Percentiles rank a stretch among this genome's conserved stretches.
Evolutionary conservation across 306 rosid genomes (phyloP).

Genomic region (Argentina anserina): DNA sequence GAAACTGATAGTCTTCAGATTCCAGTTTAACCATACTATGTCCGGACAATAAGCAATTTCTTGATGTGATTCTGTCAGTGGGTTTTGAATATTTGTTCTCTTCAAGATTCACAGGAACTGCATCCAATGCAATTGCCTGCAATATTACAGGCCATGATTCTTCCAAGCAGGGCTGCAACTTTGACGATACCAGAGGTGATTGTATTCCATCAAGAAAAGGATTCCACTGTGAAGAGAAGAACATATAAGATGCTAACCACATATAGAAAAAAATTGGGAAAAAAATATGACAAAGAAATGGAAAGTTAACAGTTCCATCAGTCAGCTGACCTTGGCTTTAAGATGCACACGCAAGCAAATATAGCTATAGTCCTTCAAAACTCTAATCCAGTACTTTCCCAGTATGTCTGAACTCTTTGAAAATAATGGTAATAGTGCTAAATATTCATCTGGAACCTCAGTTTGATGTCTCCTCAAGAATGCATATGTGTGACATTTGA

Average conservation of each 20-base stretch:
- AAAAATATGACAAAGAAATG: neutral
- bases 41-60: constrained; percentile 46
- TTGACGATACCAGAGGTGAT: constrained; percentile 69
- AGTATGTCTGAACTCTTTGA: constrained; percentile 75
- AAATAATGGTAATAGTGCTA: constrained; percentile 73
- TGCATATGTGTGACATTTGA: constrained; percentile 90
- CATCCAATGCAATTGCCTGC: constrained; percentile 92
- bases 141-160: constrained; percentile 98
- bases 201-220: constrained; percentile 88
- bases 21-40: constrained; percentile 85
- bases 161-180: constrained; percentile 77
- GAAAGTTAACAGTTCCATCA: constrained; percentile 15
- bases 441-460: constrained; percentile 70
- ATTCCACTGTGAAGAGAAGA: constrained; percentile 62
- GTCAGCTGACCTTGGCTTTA: constrained; percentile 60
- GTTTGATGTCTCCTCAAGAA: constrained; percentile 72
- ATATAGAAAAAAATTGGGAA: constrained; percentile 8
- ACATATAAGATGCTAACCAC: constrained; percentile 24
- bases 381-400: constrained; percentile 85
- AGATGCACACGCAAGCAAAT: constrained; percentile 60
- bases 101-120: constrained; percentile 68
- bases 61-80: constrained; percentile 30
- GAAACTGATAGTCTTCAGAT: constrained; percentile 61
- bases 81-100: constrained; percentile 37
- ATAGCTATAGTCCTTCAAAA: constrained; percentile 75